Evolutionary conservation across 768 basidiomycete genomes (phyloP), one percentile per base, ranked within the genome.

Genomic region (Tricholoma flavovirens): DNA sequence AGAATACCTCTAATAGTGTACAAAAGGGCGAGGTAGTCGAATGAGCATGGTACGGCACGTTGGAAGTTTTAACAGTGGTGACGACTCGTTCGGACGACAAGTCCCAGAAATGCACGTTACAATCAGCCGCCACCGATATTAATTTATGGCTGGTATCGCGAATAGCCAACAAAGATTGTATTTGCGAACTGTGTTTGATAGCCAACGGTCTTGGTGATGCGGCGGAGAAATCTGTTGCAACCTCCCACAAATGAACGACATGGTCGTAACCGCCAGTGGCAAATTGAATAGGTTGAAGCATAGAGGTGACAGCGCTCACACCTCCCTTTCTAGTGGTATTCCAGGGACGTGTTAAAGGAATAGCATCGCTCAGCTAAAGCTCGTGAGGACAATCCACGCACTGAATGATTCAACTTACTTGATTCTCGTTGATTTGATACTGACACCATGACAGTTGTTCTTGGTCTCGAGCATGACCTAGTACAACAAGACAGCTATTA

Each of bases 231-330:
- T 73, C 71, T 4, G 65, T 62, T 5, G 70, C 60, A 29, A 79
- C 53, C 14, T 71, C 66, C 81, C 81, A 81, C 5, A 80, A 62
- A 55, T 79, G 78, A 15, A 82, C 71, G 35, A 60, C 53, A 53
- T 79, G 79, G 62, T 81, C 78, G 48, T 77, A 72, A 5, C 80
- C 79, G 22, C 79, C 81, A 8, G 71, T 81, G 3, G 71, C 78
- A 63, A 82, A 81, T 65, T 69, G 65, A 35, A 67, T 61, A 11
- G 74, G 71, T 32, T 73, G 74, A 62, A 69, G 64, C 68, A 80
- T 66, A 12, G 75, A 38, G n/a, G 75, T 64, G 10, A 80, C 59
- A 15, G 75, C 73, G 51, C 77, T 79, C 24, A 74, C 70, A 3
- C 78, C 80, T 12, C 66, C 61, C 57, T 69, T 76, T 59, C 70